Evolutionary conservation across 495 filamentous ascomycete genomes (phyloP).

Genomic region (Glonium stellatum): DNA sequence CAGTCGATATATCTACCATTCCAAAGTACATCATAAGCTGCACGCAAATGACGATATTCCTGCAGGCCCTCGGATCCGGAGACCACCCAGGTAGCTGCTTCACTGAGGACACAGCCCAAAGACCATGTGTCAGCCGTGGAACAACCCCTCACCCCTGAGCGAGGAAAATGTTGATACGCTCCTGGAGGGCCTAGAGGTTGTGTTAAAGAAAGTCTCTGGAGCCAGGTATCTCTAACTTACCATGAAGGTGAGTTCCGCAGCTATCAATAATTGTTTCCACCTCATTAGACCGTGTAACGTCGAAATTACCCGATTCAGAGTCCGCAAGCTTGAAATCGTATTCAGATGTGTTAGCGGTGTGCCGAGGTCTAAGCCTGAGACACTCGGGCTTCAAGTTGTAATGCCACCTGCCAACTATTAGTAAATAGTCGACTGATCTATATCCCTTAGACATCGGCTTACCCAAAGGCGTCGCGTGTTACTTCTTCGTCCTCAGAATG

Average conservation of each 20-base stretch:
- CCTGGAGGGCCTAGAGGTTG: neutral
- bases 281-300: neutral
- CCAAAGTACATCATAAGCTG: neutral
- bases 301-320: slow-evolving; percentile 10
- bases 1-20: neutral
- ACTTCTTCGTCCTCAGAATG: too few species aligned
- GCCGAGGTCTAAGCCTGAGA: slow-evolving; percentile 7
- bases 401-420: slow-evolving; percentile 19
- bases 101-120: neutral
- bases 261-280: neutral
- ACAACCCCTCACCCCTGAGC: neutral
- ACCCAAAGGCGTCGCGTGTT: too few species aligned
- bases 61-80: neutral
- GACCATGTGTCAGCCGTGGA: neutral
- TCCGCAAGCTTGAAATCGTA: slow-evolving; percentile 21
- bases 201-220: neutral
- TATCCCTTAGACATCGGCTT: too few species aligned
- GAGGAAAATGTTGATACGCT: neutral
- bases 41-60: neutral
- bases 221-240: neutral
- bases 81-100: neutral
- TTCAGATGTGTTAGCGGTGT: neutral
- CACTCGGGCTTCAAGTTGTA: slow-evolving; percentile 20
- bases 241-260: slow-evolving; percentile 13
- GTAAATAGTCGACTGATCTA: too few species aligned